phyloP scores from a whole-genome alignment of 768 basidiomycete species.

The Imleria badia region DNA sequence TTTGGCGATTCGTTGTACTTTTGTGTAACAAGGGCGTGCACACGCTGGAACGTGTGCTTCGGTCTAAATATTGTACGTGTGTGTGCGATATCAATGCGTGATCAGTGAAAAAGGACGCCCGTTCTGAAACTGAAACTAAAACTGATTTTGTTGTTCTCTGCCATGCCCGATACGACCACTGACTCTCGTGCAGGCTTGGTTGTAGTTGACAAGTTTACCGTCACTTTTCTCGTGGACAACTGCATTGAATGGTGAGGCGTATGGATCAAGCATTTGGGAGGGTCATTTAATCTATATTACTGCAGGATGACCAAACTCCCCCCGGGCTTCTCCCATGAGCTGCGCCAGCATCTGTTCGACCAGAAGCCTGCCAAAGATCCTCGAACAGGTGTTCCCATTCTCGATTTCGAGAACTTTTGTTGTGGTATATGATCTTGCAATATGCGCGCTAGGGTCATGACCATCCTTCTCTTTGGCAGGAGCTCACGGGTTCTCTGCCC shows the following conservation, averaged over 20 bases:
- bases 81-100: background rate
- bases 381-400: constrained; percentile 55
- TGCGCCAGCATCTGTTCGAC: constrained; percentile 59
- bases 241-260: constrained; percentile 72
- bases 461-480: constrained; percentile 37
- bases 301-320: constrained; percentile 78
- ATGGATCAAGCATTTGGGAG: background rate
- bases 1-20: background rate
- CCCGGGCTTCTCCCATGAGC: constrained; percentile 72
- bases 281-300: background rate
- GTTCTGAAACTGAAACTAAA: no score
- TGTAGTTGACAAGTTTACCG: constrained; percentile 38
- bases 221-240: constrained; percentile 77
- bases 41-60: constrained; percentile 8
- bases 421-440: constrained; percentile 45
- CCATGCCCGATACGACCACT: constrained; percentile 11
- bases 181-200: constrained; percentile 21
- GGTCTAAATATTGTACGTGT: background rate
- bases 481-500: constrained; percentile 81
- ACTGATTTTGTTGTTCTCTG: background rate
- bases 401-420: constrained; percentile 73
- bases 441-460: background rate
- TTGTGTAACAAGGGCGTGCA: background rate
- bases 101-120: background rate
- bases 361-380: constrained; percentile 43